Percentiles rank a stretch among this genome's conserved stretches.
These are phyloP conservation scores for Ceratobasidium sp. DNA, from an alignment of 1,284 basidiomycete species.

Conservation along the genomic window DNA sequence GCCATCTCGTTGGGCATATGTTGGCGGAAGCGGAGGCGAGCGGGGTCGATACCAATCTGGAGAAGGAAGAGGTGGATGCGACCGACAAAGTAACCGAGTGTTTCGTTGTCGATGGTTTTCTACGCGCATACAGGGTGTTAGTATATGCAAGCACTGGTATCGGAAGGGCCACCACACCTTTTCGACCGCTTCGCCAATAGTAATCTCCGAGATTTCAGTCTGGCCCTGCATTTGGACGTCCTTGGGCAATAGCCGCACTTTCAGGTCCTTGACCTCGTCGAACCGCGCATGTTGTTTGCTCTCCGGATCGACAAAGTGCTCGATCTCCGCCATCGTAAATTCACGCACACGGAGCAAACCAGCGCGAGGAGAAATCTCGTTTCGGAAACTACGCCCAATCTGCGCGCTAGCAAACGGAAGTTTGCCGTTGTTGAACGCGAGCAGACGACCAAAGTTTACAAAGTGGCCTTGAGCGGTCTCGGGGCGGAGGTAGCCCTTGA, in stretches of 20 bases:
- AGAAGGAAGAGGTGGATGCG: slow-evolving; percentile 92
- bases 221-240: slow-evolving; percentile 83
- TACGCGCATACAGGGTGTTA: slow-evolving; percentile 52
- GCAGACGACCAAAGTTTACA: slow-evolving; percentile 96
- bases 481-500: slow-evolving; percentile 97
- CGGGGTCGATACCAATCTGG: slow-evolving; percentile 93
- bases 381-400: slow-evolving; percentile 96
- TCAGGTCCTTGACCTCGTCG: slow-evolving; percentile 81
- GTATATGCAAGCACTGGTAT: not conserved
- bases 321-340: slow-evolving; percentile 99
- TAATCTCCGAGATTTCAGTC: slow-evolving; percentile 75
- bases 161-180: slow-evolving; percentile 10
- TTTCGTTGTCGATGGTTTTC: slow-evolving; percentile 95
- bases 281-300: slow-evolving; percentile 93
- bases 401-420: slow-evolving; percentile 98
- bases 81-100: slow-evolving; percentile 96
- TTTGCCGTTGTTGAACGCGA: slow-evolving; percentile 98
- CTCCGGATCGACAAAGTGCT: slow-evolving; percentile 97
- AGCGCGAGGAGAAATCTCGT: slow-evolving; percentile 97
- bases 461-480: slow-evolving; percentile 99
- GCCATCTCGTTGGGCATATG: slow-evolving; percentile 89
- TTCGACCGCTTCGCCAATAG: slow-evolving; percentile 90
- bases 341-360: slow-evolving; percentile 97
- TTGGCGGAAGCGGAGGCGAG: slow-evolving; percentile 90
- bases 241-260: slow-evolving; percentile 84